Percentiles rank a stretch among this genome's conserved stretches.
These are phyloP conservation scores for Hibiscus syriacus DNA, from an alignment of 345 rosid species.

Conservation along the genomic window DNA sequence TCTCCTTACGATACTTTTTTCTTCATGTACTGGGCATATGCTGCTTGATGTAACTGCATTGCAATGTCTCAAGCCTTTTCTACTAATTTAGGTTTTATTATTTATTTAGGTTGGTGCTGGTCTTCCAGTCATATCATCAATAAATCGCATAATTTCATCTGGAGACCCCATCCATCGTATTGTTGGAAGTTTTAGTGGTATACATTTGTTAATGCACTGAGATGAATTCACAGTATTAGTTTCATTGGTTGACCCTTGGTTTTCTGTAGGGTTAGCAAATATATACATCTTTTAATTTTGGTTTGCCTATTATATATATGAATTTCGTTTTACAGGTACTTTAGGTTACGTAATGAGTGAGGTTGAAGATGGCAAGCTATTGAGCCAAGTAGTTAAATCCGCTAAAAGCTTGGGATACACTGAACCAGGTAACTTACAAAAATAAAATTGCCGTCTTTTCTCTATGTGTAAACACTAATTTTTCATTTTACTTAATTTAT, in stretches of 20 bases:
- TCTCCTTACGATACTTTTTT: not conserved
- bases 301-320: not conserved
- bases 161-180: slow-evolving; percentile 68
- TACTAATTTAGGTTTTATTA: not conserved
- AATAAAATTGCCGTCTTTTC: not conserved
- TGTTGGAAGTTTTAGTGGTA: slow-evolving; percentile 70
- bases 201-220: not conserved
- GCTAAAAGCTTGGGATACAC: slow-evolving; percentile 90
- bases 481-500: no score
- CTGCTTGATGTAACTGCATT: slow-evolving; percentile 18
- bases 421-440: slow-evolving; percentile 43
- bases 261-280: not conserved
- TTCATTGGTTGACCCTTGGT: not conserved
- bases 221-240: not conserved
- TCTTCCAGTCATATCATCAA: slow-evolving; percentile 80
- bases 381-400: slow-evolving; percentile 78
- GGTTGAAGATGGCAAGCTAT: slow-evolving; percentile 78
- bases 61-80: not conserved
- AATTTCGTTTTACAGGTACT: slow-evolving; percentile 34
- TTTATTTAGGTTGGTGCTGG: slow-evolving; percentile 65
- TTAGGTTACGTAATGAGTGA: slow-evolving; percentile 96
- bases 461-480: no score
- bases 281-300: not conserved
- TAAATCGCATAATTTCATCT: slow-evolving; percentile 70
- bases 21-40: not conserved